Percentiles rank a stretch among this genome's conserved stretches.
These are phyloP conservation scores for Neopestalotiopsis rosae DNA, from an alignment of 2,329 filamentous ascomycete species.

Conservation along the genomic window DNA sequence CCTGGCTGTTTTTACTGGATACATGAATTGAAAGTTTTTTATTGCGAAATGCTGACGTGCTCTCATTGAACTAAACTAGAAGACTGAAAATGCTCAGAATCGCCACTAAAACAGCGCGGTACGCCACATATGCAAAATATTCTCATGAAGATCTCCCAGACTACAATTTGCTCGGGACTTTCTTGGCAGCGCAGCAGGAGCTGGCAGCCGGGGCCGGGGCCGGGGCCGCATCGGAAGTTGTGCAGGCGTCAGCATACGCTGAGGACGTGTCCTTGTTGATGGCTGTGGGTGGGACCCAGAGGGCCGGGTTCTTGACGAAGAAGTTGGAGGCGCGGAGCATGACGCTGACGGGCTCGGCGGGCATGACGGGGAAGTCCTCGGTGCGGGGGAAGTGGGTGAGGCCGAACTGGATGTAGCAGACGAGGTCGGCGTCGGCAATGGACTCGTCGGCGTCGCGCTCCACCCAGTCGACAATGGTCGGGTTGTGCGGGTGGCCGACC, in stretches of 20 bases:
- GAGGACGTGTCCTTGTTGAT: slow-evolving; percentile 17
- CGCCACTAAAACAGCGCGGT: too few species aligned
- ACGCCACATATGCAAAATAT: too few species aligned
- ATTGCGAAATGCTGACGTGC: not conserved
- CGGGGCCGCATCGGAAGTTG: not conserved
- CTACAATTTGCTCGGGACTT: slow-evolving; percentile 1
- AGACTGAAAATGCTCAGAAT: too few species aligned
- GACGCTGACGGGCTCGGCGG: slow-evolving; percentile 23
- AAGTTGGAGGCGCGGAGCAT: slow-evolving; percentile 22
- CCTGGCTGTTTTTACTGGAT: too few species aligned
- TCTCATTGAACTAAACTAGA: too few species aligned
- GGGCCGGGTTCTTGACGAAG: slow-evolving; percentile 22
- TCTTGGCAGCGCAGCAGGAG: not conserved
- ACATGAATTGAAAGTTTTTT: too few species aligned
- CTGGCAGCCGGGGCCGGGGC: not conserved
- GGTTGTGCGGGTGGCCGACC: slow-evolving; percentile 46
- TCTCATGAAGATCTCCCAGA: not conserved
- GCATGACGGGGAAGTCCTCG: slow-evolving; percentile 54
- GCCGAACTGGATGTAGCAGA: slow-evolving; percentile 52
- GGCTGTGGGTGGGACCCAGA: slow-evolving; percentile 20
- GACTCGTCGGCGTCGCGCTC: slow-evolving; percentile 59
- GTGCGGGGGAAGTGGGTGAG: slow-evolving; percentile 61
- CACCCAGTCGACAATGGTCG: slow-evolving; percentile 47
- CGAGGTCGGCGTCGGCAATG: slow-evolving; percentile 60
- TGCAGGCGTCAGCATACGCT: slow-evolving; percentile 12